A percentile compares a stretch with the other conserved stretches of the same genome.
phyloP scores from a whole-genome alignment of 2,329 filamentous ascomycete genomes.

The Microsporum ferrugineum region DNA sequence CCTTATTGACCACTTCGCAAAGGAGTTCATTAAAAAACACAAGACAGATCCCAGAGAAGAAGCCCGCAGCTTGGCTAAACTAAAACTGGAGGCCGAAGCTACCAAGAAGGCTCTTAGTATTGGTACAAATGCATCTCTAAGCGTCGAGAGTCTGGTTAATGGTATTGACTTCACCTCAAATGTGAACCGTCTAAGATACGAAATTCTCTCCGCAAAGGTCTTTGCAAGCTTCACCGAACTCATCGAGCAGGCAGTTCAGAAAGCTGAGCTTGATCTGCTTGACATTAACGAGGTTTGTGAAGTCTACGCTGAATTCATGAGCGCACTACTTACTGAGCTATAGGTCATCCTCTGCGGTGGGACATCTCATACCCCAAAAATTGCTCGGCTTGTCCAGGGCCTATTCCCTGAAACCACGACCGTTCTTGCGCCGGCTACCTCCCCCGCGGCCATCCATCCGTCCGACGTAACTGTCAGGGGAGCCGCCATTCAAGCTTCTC shows the following conservation, averaged over 20 bases:
- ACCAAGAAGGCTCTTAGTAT: constrained; percentile 87
- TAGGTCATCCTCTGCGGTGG: constrained; percentile 81
- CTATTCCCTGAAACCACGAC: constrained; percentile 72
- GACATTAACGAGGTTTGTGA: constrained; percentile 65
- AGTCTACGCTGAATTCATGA: background rate
- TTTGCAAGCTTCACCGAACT: constrained; percentile 80
- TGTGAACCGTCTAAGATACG: constrained; percentile 87
- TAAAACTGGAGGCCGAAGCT: constrained; percentile 80
- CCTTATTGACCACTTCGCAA: constrained; percentile 90
- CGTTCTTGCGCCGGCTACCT: constrained; percentile 74
- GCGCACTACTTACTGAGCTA: constrained; percentile 7
- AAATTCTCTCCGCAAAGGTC: constrained; percentile 74
- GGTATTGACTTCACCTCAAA: constrained; percentile 85
- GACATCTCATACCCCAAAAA: constrained; percentile 84
- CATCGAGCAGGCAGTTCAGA: constrained; percentile 74
- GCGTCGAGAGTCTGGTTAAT: constrained; percentile 78
- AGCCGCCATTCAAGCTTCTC: constrained; percentile 85
- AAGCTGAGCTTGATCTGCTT: constrained; percentile 81
- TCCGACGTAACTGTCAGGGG: constrained; percentile 81
- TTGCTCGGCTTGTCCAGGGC: constrained; percentile 65
- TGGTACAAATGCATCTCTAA: constrained; percentile 79
- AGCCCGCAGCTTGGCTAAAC: constrained; percentile 72
- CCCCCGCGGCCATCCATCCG: constrained; percentile 71
- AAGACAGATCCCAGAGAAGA: constrained; percentile 76
- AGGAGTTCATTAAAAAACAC: constrained; percentile 98